phyloP scores from a whole-genome alignment of 768 basidiomycete species.

The Vishniacozyma victoriae region DNA sequence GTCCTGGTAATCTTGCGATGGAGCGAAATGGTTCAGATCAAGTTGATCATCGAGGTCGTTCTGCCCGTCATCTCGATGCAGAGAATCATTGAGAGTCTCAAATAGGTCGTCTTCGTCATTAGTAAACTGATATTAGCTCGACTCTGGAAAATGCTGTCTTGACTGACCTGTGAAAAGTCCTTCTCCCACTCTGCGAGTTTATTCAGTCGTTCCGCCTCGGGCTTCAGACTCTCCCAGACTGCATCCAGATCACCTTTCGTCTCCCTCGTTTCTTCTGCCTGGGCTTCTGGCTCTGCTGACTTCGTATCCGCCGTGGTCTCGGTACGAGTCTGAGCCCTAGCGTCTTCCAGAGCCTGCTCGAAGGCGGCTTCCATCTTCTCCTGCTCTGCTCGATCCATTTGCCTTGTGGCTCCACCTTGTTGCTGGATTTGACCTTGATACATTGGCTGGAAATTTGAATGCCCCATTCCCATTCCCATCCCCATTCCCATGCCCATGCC shows the following conservation, averaged over 20 bases:
- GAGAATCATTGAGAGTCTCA: slow-evolving; percentile 41
- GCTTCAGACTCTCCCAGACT: slow-evolving; percentile 45
- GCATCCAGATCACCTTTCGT: slow-evolving; percentile 40
- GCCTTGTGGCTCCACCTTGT: neutral
- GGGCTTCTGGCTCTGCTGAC: slow-evolving; percentile 3
- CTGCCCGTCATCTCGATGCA: slow-evolving; percentile 30
- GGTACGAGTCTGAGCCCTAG: neutral
- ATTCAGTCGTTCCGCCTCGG: slow-evolving; percentile 40
- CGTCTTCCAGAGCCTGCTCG: slow-evolving; percentile 8
- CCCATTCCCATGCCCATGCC: neutral
- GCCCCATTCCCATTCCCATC: neutral
- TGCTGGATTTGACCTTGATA: neutral
- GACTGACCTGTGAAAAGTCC: slow-evolving; percentile 42
- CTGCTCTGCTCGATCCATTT: slow-evolving; percentile 15
- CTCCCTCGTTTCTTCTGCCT: slow-evolving; percentile 18
- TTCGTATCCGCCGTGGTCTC: neutral
- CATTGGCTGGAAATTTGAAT: neutral
- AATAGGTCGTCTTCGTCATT: slow-evolving; percentile 41
- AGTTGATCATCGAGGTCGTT: slow-evolving; percentile 18
- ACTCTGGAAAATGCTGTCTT: neutral
- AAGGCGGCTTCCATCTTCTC: slow-evolving; percentile 33
- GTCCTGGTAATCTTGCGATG: no score
- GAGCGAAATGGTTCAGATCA: slow-evolving; percentile 1
- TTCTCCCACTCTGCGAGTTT: slow-evolving; percentile 45
- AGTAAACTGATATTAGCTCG: slow-evolving; percentile 25